These are phyloP conservation scores for Acacia confusa DNA, from an alignment of 306 rosid genomes.

Conservation along the genomic window DNA sequence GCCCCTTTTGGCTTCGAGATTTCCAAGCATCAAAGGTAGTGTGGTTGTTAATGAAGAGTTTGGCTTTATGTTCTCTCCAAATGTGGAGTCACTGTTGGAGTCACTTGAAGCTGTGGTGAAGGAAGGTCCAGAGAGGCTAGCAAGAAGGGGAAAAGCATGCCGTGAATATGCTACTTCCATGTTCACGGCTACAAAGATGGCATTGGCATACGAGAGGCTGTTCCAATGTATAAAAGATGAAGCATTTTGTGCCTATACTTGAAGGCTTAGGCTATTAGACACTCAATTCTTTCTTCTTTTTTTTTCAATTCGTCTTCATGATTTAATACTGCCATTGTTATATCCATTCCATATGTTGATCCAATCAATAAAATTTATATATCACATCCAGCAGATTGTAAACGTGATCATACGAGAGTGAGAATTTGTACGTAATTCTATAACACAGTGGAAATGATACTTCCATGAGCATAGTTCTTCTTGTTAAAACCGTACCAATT, in stretches of 20 bases:
- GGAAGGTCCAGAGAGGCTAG: slow-evolving; percentile 68
- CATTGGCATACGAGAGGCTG: slow-evolving; percentile 82
- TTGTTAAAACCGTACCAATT: neutral
- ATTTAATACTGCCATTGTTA: neutral
- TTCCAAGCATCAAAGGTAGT: slow-evolving; percentile 89
- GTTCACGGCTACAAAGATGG: slow-evolving; percentile 90
- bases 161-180: slow-evolving; percentile 65
- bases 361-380: neutral
- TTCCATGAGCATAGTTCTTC: neutral
- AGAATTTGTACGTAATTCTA: neutral
- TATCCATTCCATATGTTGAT: neutral
- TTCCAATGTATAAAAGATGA: slow-evolving; percentile 75
- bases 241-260: slow-evolving; percentile 69
- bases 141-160: slow-evolving; percentile 72
- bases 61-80: slow-evolving; percentile 89
- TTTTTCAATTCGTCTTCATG: slow-evolving; percentile 23
- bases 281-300: neutral
- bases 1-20: slow-evolving; percentile 83
- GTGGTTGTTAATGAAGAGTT: slow-evolving; percentile 75
- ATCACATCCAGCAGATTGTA: slow-evolving; percentile 6
- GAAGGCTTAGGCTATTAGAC: slow-evolving; percentile 27
- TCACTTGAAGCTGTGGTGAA: slow-evolving; percentile 58
- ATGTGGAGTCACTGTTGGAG: slow-evolving; percentile 72
- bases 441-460: neutral
- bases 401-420: neutral